Base-by-base conservation (phyloP, 495 filamentous ascomycete species). In the Ascodesmis nigricans region DNA sequence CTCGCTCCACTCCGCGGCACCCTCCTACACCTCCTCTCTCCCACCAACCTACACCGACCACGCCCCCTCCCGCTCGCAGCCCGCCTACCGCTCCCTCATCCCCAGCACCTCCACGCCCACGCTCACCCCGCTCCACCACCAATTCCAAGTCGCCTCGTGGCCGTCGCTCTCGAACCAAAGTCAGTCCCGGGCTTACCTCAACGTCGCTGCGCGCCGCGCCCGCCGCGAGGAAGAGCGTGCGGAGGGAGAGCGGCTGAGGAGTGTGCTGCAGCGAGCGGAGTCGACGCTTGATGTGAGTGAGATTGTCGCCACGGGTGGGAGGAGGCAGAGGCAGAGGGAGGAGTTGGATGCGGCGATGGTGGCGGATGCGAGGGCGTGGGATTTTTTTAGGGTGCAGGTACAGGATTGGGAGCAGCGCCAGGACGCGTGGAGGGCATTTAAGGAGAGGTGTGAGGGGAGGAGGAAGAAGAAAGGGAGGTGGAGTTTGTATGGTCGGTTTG, bases 331-430 rank as follows among this genome's bases (percentile, higher is more conserved):
- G n/a, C 16, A 34, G 17, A 24, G 29, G 3, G 24, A 8, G 2
- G 18, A 21, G 13, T n/a, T 17, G 35, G 9, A 16, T 6, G 16
- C 27, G 17, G 20, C 26, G 3, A 11, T 47, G 4, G 33, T 15
- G 4, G 28, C 30, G 22, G 46, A 50, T 18, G 31, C 14, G 0
- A 47, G 47, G 22, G 35, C 29, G 10, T 48, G 38, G 46, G 47
- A 51, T 28, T 32, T 39, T 19, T 21, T 38, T n/a, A 8, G 43
- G 56, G 56, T 50, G 10, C 62, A 67, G 38, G 59, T 61, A 49
- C 56, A 42, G 31, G 58, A 62, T 39, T 53, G 51, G 41, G 58
- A 66, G 2, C 55, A 60, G 31, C 53, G 59, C 16, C 55, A 66
- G 45, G 53, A 49, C 31, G 56, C 46, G 43, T 66, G 58, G 62